Conservation (phyloP, 2,329 filamentous ascomycete genomes). For the Neofusicoccum kwambonambiense region DNA sequence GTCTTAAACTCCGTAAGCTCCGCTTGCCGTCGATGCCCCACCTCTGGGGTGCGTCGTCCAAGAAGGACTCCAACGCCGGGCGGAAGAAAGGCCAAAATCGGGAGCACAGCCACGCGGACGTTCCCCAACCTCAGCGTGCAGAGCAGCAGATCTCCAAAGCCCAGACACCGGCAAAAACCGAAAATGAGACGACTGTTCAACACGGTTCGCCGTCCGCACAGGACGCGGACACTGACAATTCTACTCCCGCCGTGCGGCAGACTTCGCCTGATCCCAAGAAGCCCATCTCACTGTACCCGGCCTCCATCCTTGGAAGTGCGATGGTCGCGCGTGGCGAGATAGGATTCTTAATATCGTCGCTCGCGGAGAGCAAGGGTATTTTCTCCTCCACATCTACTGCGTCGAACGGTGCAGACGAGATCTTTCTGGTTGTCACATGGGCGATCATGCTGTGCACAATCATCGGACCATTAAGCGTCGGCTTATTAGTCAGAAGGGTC, state of each 20-base stretch:
- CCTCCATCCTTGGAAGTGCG: constrained; percentile 62
- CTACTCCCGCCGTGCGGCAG: constrained; percentile 1
- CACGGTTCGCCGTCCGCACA: neutral
- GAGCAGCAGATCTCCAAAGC: constrained; percentile 1
- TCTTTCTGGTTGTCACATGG: constrained; percentile 57
- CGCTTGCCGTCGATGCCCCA: constrained; percentile 3
- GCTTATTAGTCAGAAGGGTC: constrained; percentile 49
- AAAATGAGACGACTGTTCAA: neutral
- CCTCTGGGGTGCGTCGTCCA: neutral
- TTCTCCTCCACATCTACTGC: constrained; percentile 34
- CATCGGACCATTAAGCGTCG: constrained; percentile 54
- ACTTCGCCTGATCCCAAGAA: constrained; percentile 36
- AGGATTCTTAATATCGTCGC: constrained; percentile 70
- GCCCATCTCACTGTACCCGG: constrained; percentile 65
- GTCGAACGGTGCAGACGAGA: constrained; percentile 30
- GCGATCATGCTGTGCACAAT: constrained; percentile 58
- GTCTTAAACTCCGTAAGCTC: neutral
- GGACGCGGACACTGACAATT: neutral
- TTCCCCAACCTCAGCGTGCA: neutral
- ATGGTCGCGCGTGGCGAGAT: constrained; percentile 82
- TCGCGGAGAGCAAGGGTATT: constrained; percentile 59
- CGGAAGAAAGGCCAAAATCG: neutral
- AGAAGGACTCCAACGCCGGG: neutral
- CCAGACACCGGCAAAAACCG: neutral
- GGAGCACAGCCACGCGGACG: constrained; percentile 1